Conservation (phyloP, 2,329 filamentous ascomycete genomes). For the Neurospora sp. region DNA sequence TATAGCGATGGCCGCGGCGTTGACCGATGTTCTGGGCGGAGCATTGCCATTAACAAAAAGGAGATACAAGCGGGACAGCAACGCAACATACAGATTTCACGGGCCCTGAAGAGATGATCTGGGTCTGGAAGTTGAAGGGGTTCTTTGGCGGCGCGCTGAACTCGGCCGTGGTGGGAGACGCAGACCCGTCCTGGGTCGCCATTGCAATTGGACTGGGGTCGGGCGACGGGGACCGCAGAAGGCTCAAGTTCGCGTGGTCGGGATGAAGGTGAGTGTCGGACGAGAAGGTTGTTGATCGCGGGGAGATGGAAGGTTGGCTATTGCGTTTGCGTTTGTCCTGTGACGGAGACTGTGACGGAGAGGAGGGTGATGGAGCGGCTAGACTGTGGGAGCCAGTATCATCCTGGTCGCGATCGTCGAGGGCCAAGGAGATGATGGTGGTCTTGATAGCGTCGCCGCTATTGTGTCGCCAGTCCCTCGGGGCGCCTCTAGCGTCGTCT, state of each 20-base stretch:
- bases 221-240: slow-evolving; percentile 20
- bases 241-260: slow-evolving; percentile 5
- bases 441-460: not conserved
- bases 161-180: slow-evolving; percentile 11
- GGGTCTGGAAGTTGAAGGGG: slow-evolving; percentile 93
- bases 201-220: slow-evolving; percentile 21
- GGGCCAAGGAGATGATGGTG: slow-evolving; percentile 3
- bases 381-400: not conserved
- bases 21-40: slow-evolving; percentile 67
- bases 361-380: not conserved
- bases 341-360: not conserved
- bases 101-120: slow-evolving; percentile 62
- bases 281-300: slow-evolving; percentile 9
- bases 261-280: slow-evolving; percentile 15
- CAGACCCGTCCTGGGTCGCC: slow-evolving; percentile 24
- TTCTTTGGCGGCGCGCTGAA: slow-evolving; percentile 32
- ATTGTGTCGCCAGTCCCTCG: slow-evolving; percentile 15
- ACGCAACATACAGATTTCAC: slow-evolving; percentile 59
- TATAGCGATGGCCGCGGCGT: slow-evolving; percentile 92
- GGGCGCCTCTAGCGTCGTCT: slow-evolving; percentile 1
- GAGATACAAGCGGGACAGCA: not conserved
- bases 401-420: not conserved
- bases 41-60: slow-evolving; percentile 6
- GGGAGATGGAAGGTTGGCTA: slow-evolving; percentile 7
- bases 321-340: not conserved